Percentiles rank a stretch among this genome's conserved stretches.
Evolutionary conservation across 192 early-diverging fungal species (phyloP).

Genomic region (Rhizophagus prolifer): DNA sequence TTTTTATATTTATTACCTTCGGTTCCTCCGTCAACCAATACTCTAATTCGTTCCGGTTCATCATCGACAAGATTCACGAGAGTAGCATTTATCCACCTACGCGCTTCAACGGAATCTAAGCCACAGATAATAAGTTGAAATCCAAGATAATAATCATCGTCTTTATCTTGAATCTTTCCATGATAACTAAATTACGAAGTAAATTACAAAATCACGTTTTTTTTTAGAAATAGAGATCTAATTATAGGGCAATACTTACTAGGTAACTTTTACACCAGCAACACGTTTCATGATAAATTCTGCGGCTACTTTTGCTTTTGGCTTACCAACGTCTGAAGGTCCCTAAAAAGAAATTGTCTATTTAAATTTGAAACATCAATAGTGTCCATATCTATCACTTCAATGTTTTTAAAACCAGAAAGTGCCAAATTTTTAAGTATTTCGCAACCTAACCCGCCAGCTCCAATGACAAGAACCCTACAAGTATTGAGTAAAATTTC

Average conservation of each 20-base stretch:
- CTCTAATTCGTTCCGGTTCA: constrained; percentile 73
- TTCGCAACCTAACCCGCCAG: constrained; percentile 83
- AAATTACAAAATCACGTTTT: neutral
- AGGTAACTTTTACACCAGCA: constrained; percentile 65
- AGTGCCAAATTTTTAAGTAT: constrained; percentile 81
- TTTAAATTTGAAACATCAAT: constrained; percentile 85
- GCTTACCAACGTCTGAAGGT: constrained; percentile 68
- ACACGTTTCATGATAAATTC: constrained; percentile 72
- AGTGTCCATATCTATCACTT: constrained; percentile 90
- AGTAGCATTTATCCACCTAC: constrained; percentile 97
- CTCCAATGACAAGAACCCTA: constrained; percentile 80
- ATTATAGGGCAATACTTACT: constrained; percentile 44
- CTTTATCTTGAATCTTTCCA: constrained; percentile 95
- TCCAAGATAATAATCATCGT: constrained; percentile 86
- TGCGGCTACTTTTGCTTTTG: constrained; percentile 78
- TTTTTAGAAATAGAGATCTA: neutral
- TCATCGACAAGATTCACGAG: constrained; percentile 79
- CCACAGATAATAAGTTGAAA: constrained; percentile 92
- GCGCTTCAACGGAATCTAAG: constrained; percentile 91
- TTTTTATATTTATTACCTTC: constrained; percentile 57
- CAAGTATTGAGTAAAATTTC: constrained; percentile 46
- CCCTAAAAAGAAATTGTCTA: constrained; percentile 81
- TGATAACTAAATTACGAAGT: constrained; percentile 50
- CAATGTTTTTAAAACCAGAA: constrained; percentile 75
- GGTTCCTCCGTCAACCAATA: constrained; percentile 93